Base-by-base conservation (phyloP, 345 rosid genomes). In the thale cress (Arabidopsis thaliana) region DNA sequence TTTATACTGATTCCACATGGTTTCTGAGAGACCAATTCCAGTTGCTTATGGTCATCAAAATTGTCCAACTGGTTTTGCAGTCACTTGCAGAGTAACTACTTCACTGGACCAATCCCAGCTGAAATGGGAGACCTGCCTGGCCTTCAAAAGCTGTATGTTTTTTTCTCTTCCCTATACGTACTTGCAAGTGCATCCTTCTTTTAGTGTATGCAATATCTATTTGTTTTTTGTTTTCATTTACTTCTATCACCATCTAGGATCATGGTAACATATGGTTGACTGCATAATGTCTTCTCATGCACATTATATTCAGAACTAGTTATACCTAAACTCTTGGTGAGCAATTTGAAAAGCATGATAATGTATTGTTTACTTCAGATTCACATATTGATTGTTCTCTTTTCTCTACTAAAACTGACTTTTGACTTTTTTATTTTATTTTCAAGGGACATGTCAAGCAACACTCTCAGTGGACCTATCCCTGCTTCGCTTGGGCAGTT, bases 71-170 rank as follows among this genome's bases (percentile, higher is more conserved):
- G 62, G 76, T 46, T 72, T n/a, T 78, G 50, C 88, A 95, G 97
- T 79, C 85, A 69, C 85, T 77, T 95, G 90, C 97, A 92, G 87
- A 83, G 86, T n/a, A 92, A 95, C 83, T 94, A 90, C 86, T 75
- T 94, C 50, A 87, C 89, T 55, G 97, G 89, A 46, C 49, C 62
- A 8, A 84, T 94, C 73, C 98, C 98, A 33, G 78, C 87, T 79
- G 96, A 89, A 79, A 24, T 94, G 74, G 98, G 95, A 79, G 84
- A 87, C 74, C 76, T 94, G 60, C 74, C 93, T 13, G 81, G 71
- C 69, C 96, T 94, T 82, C 82, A 56, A 76, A 71, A 81, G 33
- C 73, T 94, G 98, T 94, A 82, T 87, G 97, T 63, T 6, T 57
- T 78, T 79, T 65, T 53, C 30, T 60, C 49, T 41, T 75, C 67